Percentiles rank a stretch among this genome's conserved stretches.
These are phyloP conservation scores for Beta corolliflora DNA, from an alignment of 179 eudicot genomes.

Conservation along the genomic window DNA sequence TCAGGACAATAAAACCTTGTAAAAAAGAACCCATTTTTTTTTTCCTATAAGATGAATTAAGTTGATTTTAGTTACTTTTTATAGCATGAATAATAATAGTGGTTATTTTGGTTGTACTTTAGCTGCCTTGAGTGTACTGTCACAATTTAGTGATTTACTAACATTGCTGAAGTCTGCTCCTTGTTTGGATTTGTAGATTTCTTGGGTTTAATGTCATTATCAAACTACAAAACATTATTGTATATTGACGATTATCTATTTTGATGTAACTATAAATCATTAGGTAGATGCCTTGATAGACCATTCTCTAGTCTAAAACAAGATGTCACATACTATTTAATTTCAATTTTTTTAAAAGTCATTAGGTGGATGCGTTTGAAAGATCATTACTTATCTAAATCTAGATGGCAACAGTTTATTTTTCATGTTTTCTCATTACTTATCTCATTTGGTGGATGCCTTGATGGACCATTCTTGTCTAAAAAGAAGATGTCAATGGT, in stretches of 20 bases:
- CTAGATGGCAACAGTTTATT: background rate
- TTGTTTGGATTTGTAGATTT: background rate
- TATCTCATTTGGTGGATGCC: background rate
- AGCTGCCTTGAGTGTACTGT: background rate
- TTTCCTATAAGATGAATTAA: background rate
- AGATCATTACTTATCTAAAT: background rate
- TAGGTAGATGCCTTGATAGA: background rate
- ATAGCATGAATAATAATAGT: background rate
- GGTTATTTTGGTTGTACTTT: background rate
- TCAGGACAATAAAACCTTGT: background rate
- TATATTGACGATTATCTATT: background rate
- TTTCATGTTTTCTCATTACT: background rate
- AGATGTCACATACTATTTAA: background rate
- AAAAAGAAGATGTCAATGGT: background rate
- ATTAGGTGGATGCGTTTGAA: constrained; percentile 4
- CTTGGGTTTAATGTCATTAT: constrained; percentile 16
- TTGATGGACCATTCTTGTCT: background rate
- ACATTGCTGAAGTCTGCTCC: background rate
- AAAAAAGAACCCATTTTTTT: background rate
- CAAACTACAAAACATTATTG: background rate
- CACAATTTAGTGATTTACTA: background rate
- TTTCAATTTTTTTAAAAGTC: background rate
- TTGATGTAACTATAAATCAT: background rate
- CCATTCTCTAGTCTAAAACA: background rate
- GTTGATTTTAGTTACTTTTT: background rate